Conservation (phyloP, 1,139 yeast species). For the Trichomonascaceae sp. region DNA sequence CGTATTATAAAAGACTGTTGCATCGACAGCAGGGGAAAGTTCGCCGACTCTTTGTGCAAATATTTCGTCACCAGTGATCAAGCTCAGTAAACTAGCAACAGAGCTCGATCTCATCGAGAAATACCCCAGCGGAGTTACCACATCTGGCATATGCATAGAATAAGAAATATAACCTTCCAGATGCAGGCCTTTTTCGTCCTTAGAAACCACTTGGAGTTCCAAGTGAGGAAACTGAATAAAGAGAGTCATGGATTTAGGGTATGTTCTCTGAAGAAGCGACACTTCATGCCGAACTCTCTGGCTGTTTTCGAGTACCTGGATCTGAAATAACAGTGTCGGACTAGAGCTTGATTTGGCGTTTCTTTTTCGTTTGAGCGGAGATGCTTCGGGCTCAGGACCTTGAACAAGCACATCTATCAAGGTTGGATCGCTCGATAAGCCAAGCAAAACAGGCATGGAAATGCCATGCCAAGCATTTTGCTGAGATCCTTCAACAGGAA, state of each 20-base stretch:
- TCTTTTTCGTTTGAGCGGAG: constrained; percentile 4
- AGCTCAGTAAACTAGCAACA: constrained; percentile 9
- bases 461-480: neutral
- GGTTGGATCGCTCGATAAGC: constrained; percentile 5
- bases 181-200: neutral
- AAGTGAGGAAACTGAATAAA: constrained; percentile 1
- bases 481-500: constrained; percentile 1
- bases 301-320: constrained; percentile 5
- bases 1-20: constrained; percentile 19
- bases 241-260: constrained; percentile 1
- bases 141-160: constrained; percentile 12
- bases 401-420: constrained; percentile 3
- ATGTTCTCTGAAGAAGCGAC: neutral
- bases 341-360: neutral
- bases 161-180: constrained; percentile 12
- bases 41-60: constrained; percentile 1
- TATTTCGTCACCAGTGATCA: constrained; percentile 9
- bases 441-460: neutral
- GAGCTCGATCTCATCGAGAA: constrained; percentile 6
- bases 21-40: constrained; percentile 12
- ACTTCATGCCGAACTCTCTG: constrained; percentile 4
- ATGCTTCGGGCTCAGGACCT: neutral
- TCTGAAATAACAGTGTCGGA: constrained; percentile 1
- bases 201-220: neutral
- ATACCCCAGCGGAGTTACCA: constrained; percentile 11